Evolutionary conservation across 2,329 filamentous ascomycete genomes (phyloP), one percentile per base, ranked within the genome.

Genomic region (Diplocarpon mali): DNA sequence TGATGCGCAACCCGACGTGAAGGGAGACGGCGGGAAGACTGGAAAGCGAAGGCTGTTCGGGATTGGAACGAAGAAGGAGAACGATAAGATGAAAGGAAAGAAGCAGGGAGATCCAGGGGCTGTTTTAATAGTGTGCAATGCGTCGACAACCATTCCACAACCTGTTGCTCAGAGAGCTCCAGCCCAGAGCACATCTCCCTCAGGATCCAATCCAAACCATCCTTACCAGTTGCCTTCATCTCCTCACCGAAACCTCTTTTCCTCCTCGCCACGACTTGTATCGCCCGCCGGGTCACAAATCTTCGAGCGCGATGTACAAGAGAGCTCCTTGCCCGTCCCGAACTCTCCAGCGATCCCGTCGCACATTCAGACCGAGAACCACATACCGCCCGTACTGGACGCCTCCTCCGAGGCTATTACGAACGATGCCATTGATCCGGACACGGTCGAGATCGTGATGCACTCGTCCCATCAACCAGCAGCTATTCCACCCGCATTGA

Each of bases 291-390:
- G 75, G 24, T 82, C 78, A 4, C 78, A 82, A 56, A 95, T 96
- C 57, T 96, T 96, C 61, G 90, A 96, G 69, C 84, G 90, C 58
- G 86, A 89, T 62, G 90, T 96, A 17, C 90, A 95, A 64, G 89
- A 95, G 58, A 77, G 77, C 57, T 69, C 75, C 27, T 59, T 75
- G 3, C 65, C 78, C n/a, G 68, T 75, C 34, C 83, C 87, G 48
- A 79, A 75, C 49, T 90, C 85, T 2, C 81, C 85, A 1, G 85
- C 86, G n/a, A 92, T 95, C 50, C 90, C 90, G 2, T 80, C 85
- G 7, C 90, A 96, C 60, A 94, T 96, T 57, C 80, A 89, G 57
- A 95, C 87, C 7, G 90, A 96, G 64, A 89, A 96, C 66, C 78
- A 89, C 61, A 95, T 96, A 54, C 90, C 90, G 7, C 77, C 90